Conservation (phyloP, 257 asterid genomes). For the Penstemon barbatus region DNA sequence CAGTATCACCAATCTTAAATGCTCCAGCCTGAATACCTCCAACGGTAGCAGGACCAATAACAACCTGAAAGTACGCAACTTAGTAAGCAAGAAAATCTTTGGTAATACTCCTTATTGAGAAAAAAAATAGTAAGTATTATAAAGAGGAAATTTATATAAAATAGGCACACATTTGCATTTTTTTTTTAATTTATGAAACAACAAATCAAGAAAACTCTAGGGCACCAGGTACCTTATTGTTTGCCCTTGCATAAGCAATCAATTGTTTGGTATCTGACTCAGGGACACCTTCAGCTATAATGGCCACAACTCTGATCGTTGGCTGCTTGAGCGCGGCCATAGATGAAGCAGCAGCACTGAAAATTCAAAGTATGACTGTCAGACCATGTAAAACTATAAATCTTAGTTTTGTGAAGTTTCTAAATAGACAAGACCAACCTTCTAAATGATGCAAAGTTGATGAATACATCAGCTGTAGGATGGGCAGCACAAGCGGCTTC, state of each 20-base stretch:
- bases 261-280: slow-evolving; percentile 91
- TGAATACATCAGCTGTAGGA: slow-evolving; percentile 98
- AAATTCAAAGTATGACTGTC: slow-evolving; percentile 29
- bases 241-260: slow-evolving; percentile 94
- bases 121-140: not conserved
- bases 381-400: slow-evolving; percentile 22
- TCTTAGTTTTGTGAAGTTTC: not conserved
- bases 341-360: slow-evolving; percentile 99
- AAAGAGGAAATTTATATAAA: too few relatives aligned
- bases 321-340: slow-evolving; percentile 98
- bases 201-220: slow-evolving; percentile 12
- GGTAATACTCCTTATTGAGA: not conserved
- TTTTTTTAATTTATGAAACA: not conserved
- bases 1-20: slow-evolving; percentile 97
- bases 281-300: slow-evolving; percentile 99
- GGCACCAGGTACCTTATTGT: slow-evolving; percentile 72
- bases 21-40: slow-evolving; percentile 99
- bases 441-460: slow-evolving; percentile 95
- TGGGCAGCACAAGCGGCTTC: slow-evolving; percentile 96
- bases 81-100: slow-evolving; percentile 22
- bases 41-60: slow-evolving; percentile 97
- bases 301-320: slow-evolving; percentile 90
- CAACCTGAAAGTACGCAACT: slow-evolving; percentile 53
- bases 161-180: too few relatives aligned
- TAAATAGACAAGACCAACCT: slow-evolving; percentile 55